Base-by-base conservation (phyloP, 768 basidiomycete species). In the Leccinellum luteum region DNA sequence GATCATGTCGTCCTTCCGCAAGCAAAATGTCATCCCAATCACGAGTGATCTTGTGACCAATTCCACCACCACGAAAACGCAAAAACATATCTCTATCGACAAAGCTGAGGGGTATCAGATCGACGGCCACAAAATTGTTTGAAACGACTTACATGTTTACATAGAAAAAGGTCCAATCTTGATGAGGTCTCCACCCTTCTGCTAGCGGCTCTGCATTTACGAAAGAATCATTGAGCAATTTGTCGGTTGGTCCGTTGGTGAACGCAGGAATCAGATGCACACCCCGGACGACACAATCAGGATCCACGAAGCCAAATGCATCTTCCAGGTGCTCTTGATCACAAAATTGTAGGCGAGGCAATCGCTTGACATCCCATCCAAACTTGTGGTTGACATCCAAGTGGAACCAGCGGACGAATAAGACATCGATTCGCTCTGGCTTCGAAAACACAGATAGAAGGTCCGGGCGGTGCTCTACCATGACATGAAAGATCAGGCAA, bases 221-320 rank as follows among this genome's bases (percentile, higher is more conserved):
- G 9, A 43, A 43, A 9, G 43, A 43, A 9, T 43, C 43, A 4
- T 17, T 19, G 1, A 61, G 50, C 5, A 61, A 41, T 5, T 60
- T 48, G 3, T 57, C 8, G 0, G 69, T 66, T 3, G 30, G 31
- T 1, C 71, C 68, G 15, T 55, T 30, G 1, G 51, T 28, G 47
- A 78, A 81, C 0, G 67, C 75, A 0, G 80, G 81, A 10, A 81
- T 72, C 2, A 82, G 56, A 56, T 82, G 80, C 1, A 59, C 64
- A 0, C 66, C 75, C 0, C 75, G 68, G 31, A 83, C 59, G 3
- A 83, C 72, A 0, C 65, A 58, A 2, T 57, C 51, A 0, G 81
- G 81, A 57, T 82, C 73, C 1, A 82, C 32, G 52, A 83, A 82
- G 0, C 80, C 74, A 59, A 81, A 82, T 3, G 75, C 70, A 3